These are phyloP conservation scores for Amaranthus hypochondriacus DNA, from an alignment of 148 eudicot genomes.

Conservation along the genomic window DNA sequence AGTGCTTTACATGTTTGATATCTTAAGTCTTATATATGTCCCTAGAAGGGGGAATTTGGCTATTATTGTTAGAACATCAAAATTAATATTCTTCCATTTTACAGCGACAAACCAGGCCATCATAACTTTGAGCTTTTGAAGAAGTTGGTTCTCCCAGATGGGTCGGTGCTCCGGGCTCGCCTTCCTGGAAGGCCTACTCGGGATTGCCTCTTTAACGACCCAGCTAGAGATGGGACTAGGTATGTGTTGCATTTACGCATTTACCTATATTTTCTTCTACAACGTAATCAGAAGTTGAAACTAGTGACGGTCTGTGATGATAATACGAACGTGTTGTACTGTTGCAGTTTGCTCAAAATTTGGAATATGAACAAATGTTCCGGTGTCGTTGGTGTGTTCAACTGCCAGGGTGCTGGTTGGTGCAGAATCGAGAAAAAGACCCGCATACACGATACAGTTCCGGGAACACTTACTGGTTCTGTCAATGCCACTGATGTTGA, in stretches of 20 bases:
- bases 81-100: conserved; percentile 3
- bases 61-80: neutral
- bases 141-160: conserved; percentile 91
- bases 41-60: neutral
- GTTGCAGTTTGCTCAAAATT: conserved; percentile 74
- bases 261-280: neutral
- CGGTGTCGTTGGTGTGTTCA: conserved; percentile 90
- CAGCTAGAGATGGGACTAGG: conserved; percentile 92
- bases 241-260: conserved; percentile 15
- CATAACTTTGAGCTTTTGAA: conserved; percentile 81
- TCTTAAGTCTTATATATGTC: neutral
- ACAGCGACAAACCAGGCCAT: conserved; percentile 87
- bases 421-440: conserved; percentile 72
- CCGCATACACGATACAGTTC: conserved; percentile 74
- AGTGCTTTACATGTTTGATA: neutral
- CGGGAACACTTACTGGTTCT: conserved; percentile 61
- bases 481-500: conserved; percentile 71
- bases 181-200: conserved; percentile 85
- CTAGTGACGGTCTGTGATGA: neutral
- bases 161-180: conserved; percentile 80
- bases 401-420: conserved; percentile 99
- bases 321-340: too few species aligned
- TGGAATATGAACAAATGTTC: conserved; percentile 88
- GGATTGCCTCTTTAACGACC: conserved; percentile 85
- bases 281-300: neutral